These are phyloP conservation scores for Verticillium tricorpus DNA, from an alignment of 2,329 filamentous ascomycete species.

Conservation along the genomic window DNA sequence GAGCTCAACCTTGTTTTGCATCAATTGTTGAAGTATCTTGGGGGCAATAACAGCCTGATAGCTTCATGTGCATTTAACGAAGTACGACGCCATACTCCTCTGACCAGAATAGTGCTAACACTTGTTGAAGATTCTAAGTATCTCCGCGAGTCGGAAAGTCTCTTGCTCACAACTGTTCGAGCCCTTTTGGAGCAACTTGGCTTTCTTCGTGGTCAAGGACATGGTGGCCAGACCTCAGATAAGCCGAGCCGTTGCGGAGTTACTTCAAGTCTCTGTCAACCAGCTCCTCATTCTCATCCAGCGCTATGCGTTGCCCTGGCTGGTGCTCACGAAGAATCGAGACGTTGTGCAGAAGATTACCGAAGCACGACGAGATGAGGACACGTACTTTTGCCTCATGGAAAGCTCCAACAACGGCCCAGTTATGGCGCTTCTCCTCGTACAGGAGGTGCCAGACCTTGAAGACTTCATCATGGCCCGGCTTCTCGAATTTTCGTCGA, in stretches of 20 bases:
- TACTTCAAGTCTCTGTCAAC: conserved; percentile 70
- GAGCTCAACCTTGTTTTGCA: conserved; percentile 84
- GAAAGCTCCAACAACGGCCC: conserved; percentile 53
- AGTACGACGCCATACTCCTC: conserved; percentile 33
- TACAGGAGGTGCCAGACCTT: conserved; percentile 51
- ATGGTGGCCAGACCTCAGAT: conserved; percentile 77
- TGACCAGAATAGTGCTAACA: not conserved
- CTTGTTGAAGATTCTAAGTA: conserved; percentile 49
- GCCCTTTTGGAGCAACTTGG: conserved; percentile 85
- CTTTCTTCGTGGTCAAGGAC: conserved; percentile 77
- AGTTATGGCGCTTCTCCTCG: conserved; percentile 55
- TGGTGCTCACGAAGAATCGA: conserved; percentile 72
- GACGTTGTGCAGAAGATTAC: conserved; percentile 81
- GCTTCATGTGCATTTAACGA: conserved; percentile 81
- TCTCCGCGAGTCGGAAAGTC: conserved; percentile 61
- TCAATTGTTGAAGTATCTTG: conserved; percentile 80
- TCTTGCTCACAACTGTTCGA: conserved; percentile 68
- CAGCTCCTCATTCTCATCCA: conserved; percentile 75
- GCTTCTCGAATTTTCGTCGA: conserved; percentile 63
- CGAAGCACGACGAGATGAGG: conserved; percentile 65
- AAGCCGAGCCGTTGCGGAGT: conserved; percentile 71
- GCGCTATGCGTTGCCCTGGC: conserved; percentile 75
- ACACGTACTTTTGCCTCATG: conserved; percentile 52
- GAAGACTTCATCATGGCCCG: conserved; percentile 65
- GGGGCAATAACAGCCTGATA: conserved; percentile 74